Conservation (phyloP, 192 early-diverging fungal species). For the Haplosporangium gracile region DNA sequence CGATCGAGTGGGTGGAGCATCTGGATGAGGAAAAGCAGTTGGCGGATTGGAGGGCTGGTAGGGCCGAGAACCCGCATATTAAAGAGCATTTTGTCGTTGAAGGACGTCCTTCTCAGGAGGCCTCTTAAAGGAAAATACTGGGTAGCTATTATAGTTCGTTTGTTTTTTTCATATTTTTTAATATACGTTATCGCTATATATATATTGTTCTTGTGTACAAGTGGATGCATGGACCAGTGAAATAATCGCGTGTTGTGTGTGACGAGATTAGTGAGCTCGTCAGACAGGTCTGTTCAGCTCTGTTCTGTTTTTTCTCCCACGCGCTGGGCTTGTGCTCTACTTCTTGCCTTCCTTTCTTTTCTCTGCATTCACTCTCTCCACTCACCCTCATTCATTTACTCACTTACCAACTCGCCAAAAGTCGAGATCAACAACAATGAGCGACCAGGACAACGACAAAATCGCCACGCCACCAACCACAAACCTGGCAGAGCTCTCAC, state of each 20-base stretch:
- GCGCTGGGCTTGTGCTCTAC: not conserved
- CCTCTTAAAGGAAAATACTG: not conserved
- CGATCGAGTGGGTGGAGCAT: slow-evolving; percentile 43
- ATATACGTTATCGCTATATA: not conserved
- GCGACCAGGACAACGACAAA: not conserved
- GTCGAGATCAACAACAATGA: not conserved
- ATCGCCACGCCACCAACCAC: not conserved
- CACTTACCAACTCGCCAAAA: not conserved
- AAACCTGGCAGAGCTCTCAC: slow-evolving; percentile 60
- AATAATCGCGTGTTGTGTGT: not conserved
- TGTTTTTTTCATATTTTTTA: not conserved
- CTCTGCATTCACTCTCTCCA: not conserved
- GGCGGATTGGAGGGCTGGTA: slow-evolving; percentile 33
- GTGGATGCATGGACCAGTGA: not conserved
- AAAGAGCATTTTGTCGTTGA: slow-evolving; percentile 7
- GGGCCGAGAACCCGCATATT: slow-evolving; percentile 37
- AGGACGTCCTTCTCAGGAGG: not conserved
- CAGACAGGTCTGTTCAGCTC: not conserved
- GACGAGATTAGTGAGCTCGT: not conserved
- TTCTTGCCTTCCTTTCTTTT: not conserved
- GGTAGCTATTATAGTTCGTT: not conserved
- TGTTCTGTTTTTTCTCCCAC: not conserved
- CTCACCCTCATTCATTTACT: not conserved
- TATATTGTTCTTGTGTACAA: not conserved
- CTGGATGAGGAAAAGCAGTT: slow-evolving; percentile 30